Conservation (phyloP, 148 eudicot genomes). For the Oxyria digyna region DNA sequence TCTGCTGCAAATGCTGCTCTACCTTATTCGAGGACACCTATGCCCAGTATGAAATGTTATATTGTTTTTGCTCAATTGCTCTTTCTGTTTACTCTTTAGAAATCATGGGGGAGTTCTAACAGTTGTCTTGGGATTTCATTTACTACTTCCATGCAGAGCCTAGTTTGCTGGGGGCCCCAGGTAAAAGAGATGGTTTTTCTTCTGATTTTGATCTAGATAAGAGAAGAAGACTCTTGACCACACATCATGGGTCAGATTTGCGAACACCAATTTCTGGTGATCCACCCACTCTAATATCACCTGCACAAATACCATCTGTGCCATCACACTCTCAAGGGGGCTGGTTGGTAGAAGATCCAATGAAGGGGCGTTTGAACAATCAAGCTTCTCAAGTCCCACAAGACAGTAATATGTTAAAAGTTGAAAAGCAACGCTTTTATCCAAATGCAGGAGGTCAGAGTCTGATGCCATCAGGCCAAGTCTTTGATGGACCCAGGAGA, state of each 20-base stretch:
- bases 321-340: slow-evolving; percentile 41
- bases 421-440: slow-evolving; percentile 34
- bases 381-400: slow-evolving; percentile 21
- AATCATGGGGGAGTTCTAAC: background rate
- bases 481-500: slow-evolving; percentile 22
- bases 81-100: background rate
- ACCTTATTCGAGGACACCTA: slow-evolving; percentile 20
- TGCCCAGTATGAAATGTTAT: slow-evolving; percentile 42
- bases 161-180: slow-evolving; percentile 72
- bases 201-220: slow-evolving; percentile 26
- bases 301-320: slow-evolving; percentile 24
- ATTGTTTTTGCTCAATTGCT: slow-evolving; percentile 4
- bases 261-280: slow-evolving; percentile 34
- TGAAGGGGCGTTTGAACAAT: slow-evolving; percentile 22
- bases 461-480: slow-evolving; percentile 22
- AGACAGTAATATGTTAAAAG: slow-evolving; percentile 30
- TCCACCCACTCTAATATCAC: slow-evolving; percentile 52
- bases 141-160: slow-evolving; percentile 37
- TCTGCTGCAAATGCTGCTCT: slow-evolving; percentile 35
- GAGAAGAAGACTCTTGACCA: slow-evolving; percentile 23
- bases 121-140: slow-evolving; percentile 4
- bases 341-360: slow-evolving; percentile 45
- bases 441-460: slow-evolving; percentile 23
- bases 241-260: slow-evolving; percentile 25
- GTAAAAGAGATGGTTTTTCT: slow-evolving; percentile 35